Evolutionary conservation across 805 yeast species (phyloP), one percentile per base, ranked within the genome.

Genomic region (Helenozyma rhizophorensis): DNA sequence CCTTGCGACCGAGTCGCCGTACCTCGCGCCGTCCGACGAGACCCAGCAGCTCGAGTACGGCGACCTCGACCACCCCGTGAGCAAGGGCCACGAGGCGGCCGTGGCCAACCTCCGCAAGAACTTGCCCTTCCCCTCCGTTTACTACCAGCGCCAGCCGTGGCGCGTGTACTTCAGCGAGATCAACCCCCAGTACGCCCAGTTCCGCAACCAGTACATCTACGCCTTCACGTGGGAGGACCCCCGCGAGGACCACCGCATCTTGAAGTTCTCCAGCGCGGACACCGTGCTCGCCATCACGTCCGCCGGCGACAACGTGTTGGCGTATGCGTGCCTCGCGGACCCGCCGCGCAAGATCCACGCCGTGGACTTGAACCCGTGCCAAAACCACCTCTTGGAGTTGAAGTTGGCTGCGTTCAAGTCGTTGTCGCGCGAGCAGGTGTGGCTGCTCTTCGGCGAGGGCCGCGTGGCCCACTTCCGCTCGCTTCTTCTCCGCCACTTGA

Each of bases 171-270:
- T 78, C 49, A 87, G 84, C 54, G 90, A 82, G 50, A 54, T 77
- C 43, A 74, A 75, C 49, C 77, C 81, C 6, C 72, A 72, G 45
- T 80, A 80, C 53, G 73, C 71, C 30, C 88, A 83, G 56, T 84
- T 84, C 64, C 76, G 74, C 38, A 72, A 82, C 51, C 88, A 84
- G 60, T 84, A 83, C 56, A 85, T 84, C 39, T 85, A 84, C 53
- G 89, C 94, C 4, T 84, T 84, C 58, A 84, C 94, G 6, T 84
- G 95, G 95, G 95, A 84, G 58, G 95, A 85, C 53, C 94, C 94
- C 19, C 70, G 82, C 36, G 93, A 83, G 60, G 95, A 84, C 61
- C 74, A 76, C 39, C 69, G 69, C 30, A 80, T 84, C 35, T 66
- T 84, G 45, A 71, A 78, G 27, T 65, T 84, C 48, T 63, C 68